phyloP scores from a whole-genome alignment of 768 basidiomycete species.

The Trametes elegans region DNA sequence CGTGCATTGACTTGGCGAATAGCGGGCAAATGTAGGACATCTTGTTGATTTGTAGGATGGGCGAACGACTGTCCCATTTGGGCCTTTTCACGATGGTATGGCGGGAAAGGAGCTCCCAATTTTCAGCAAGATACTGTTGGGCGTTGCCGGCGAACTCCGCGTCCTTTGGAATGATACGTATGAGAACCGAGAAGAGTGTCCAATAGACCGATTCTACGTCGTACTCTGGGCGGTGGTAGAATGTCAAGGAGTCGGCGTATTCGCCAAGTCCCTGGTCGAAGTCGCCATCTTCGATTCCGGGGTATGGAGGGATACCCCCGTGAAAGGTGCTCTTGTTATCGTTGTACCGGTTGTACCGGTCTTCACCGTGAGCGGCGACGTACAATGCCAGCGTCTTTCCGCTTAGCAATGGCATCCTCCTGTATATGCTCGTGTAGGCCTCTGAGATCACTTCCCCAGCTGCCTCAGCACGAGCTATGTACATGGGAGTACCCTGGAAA shows the following conservation, averaged over 20 bases:
- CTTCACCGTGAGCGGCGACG: not conserved
- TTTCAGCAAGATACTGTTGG: no score
- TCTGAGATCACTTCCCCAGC: no score
- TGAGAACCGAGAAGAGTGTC: not conserved
- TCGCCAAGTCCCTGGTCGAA: not conserved
- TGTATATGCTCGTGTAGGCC: not conserved
- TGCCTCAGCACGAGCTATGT: no score
- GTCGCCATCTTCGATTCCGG: no score
- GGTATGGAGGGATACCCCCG: not conserved
- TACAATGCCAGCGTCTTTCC: not conserved
- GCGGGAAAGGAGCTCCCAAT: no score
- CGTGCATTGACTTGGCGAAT: no score
- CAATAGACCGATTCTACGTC: not conserved
- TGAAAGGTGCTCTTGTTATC: not conserved
- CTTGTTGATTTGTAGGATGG: no score
- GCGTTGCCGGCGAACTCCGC: no score
- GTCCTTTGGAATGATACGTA: slow-evolving; percentile 3
- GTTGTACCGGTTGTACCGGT: not conserved
- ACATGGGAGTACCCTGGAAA: no score
- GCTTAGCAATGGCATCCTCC: not conserved
- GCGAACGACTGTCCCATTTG: no score
- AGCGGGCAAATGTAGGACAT: no score
- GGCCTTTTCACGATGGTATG: no score
- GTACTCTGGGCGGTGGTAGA: not conserved
- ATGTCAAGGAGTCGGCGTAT: not conserved